phyloP scores from a whole-genome alignment of 495 filamentous ascomycete genomes.

The Bacidia gigantensis region DNA sequence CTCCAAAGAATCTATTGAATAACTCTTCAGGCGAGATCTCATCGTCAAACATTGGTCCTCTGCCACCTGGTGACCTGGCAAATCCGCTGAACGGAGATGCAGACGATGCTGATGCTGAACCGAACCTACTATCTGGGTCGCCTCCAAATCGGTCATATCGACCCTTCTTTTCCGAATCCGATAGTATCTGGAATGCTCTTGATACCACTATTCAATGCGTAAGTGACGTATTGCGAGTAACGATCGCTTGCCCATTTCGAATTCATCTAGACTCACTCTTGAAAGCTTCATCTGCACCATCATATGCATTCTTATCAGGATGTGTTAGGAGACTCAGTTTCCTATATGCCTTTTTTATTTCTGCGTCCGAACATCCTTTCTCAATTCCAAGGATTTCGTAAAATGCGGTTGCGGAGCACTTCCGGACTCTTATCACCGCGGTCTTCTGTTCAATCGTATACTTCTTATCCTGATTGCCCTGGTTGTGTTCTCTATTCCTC shows the following conservation, averaged over 20 bases:
- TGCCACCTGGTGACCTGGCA: slow-evolving; percentile 31
- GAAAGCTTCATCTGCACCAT: slow-evolving; percentile 92
- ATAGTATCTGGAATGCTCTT: slow-evolving; percentile 83
- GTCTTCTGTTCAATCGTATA: slow-evolving; percentile 82
- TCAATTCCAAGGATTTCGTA: slow-evolving; percentile 84
- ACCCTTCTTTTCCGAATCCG: slow-evolving; percentile 80
- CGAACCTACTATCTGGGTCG: slow-evolving; percentile 80
- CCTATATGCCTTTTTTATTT: slow-evolving; percentile 95
- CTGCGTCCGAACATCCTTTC: slow-evolving; percentile 56
- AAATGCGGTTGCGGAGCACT: slow-evolving; percentile 72
- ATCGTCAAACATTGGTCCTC: slow-evolving; percentile 57
- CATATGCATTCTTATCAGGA: slow-evolving; percentile 98
- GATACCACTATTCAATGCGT: slow-evolving; percentile 93
- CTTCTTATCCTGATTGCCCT: slow-evolving; percentile 82
- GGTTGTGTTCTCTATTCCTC: slow-evolving; percentile 73
- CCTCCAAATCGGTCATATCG: slow-evolving; percentile 79
- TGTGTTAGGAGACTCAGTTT: slow-evolving; percentile 87
- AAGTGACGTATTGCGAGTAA: slow-evolving; percentile 7
- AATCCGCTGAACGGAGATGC: slow-evolving; percentile 60
- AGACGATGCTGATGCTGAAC: slow-evolving; percentile 36
- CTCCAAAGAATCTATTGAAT: slow-evolving; percentile 89
- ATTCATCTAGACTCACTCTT: slow-evolving; percentile 54
- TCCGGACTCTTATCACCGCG: slow-evolving; percentile 73
- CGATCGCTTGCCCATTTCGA: too few relatives aligned
- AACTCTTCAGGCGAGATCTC: slow-evolving; percentile 95